These are phyloP conservation scores for Coemansia sp. DNA, from an alignment of 192 early-diverging fungal genomes.

Conservation along the genomic window DNA sequence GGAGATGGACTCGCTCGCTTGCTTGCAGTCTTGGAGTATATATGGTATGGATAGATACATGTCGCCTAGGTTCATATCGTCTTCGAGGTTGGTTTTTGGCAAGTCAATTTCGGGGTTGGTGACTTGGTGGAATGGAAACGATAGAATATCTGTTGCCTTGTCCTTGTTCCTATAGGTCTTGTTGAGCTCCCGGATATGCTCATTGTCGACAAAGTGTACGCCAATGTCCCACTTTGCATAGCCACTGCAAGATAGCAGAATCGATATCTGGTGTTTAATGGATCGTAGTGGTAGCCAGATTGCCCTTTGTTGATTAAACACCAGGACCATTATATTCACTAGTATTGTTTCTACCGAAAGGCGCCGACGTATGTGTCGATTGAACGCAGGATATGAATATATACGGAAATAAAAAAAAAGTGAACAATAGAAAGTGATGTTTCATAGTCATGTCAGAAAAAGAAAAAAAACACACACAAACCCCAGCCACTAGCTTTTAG, in stretches of 20 bases:
- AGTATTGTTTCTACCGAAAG: neutral
- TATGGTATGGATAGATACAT: constrained; percentile 64
- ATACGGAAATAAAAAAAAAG: neutral
- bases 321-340: constrained; percentile 33
- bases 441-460: neutral
- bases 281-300: constrained; percentile 49
- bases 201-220: constrained; percentile 59
- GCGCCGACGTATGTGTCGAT: neutral
- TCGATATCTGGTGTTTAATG: constrained; percentile 35
- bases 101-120: constrained; percentile 18
- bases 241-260: constrained; percentile 56
- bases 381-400: neutral
- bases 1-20: constrained; percentile 49
- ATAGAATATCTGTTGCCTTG: constrained; percentile 65
- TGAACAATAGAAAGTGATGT: neutral
- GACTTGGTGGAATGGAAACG: constrained; percentile 65
- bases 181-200: constrained; percentile 58
- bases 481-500: neutral
- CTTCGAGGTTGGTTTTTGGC: constrained; percentile 35
- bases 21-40: constrained; percentile 57
- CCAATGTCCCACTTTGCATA: constrained; percentile 67
- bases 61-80: constrained; percentile 64
- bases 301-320: constrained; percentile 42
- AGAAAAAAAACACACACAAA: neutral
- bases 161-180: constrained; percentile 56